phyloP scores from a whole-genome alignment of 1,139 yeast species.

The Taiozyma sp. region DNA sequence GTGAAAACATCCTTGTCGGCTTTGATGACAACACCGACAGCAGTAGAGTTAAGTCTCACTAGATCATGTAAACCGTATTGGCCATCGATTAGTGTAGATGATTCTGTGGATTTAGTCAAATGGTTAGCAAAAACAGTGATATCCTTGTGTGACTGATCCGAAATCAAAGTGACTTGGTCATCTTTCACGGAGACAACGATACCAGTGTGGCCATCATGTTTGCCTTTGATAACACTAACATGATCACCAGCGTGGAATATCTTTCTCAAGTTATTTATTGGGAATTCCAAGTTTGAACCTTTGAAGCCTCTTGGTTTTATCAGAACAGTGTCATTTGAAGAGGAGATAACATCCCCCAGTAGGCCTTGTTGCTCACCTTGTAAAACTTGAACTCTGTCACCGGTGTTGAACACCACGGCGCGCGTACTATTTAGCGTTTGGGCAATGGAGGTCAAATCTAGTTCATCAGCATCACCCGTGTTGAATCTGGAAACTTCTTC shows the following conservation, averaged over 20 bases:
- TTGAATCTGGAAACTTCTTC: slow-evolving; percentile 87
- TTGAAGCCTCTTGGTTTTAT: slow-evolving; percentile 43
- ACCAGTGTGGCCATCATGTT: slow-evolving; percentile 91
- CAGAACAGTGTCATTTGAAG: slow-evolving; percentile 36
- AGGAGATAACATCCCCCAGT: slow-evolving; percentile 70
- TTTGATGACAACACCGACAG: slow-evolving; percentile 84
- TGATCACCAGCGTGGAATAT: slow-evolving; percentile 91
- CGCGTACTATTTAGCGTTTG: slow-evolving; percentile 70
- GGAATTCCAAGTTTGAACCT: slow-evolving; percentile 58
- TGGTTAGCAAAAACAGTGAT: slow-evolving; percentile 91
- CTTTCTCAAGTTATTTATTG: slow-evolving; percentile 77
- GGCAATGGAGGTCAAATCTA: slow-evolving; percentile 82
- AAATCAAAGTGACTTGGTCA: slow-evolving; percentile 83
- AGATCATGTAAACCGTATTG: slow-evolving; percentile 85
- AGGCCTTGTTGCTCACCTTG: slow-evolving; percentile 94
- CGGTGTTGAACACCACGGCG: slow-evolving; percentile 74
- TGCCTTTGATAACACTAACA: slow-evolving; percentile 89
- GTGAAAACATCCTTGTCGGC: slow-evolving; percentile 85
- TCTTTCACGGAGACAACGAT: slow-evolving; percentile 79
- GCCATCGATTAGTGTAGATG: slow-evolving; percentile 60
- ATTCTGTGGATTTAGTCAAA: slow-evolving; percentile 71
- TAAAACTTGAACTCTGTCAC: slow-evolving; percentile 88
- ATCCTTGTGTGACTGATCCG: slow-evolving; percentile 86
- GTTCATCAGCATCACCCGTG: slow-evolving; percentile 60
- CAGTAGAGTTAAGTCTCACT: slow-evolving; percentile 81